Conservation (phyloP, 805 yeast species). For the Saturnispora halmiae region DNA sequence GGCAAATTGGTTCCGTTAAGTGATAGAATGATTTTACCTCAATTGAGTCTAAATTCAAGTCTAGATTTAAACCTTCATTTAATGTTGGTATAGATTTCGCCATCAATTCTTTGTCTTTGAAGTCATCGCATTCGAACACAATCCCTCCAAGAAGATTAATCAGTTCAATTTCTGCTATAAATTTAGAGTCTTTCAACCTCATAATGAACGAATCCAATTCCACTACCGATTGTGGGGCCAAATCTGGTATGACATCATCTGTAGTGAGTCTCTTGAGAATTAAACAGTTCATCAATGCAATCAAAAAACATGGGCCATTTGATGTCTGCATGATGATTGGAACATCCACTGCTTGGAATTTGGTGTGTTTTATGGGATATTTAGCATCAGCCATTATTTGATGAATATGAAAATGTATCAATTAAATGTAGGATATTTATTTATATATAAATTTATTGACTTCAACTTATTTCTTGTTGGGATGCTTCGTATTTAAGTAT, state of each 20-base stretch:
- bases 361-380: conserved; percentile 3
- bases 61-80: conserved; percentile 61
- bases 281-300: conserved; percentile 67
- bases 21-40: conserved; percentile 18
- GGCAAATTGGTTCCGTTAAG: conserved; percentile 16
- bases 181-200: conserved; percentile 4
- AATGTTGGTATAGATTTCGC: conserved; percentile 9
- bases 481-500: too few relatives aligned
- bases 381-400: not conserved
- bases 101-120: not conserved
- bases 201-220: not conserved
- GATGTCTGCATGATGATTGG: conserved; percentile 60
- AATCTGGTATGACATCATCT: not conserved
- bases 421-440: too few relatives aligned
- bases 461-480: too few relatives aligned
- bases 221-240: not conserved
- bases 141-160: conserved; percentile 1
- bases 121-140: conserved; percentile 3
- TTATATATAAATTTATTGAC: too few relatives aligned
- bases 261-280: not conserved
- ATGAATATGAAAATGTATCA: too few relatives aligned
- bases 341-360: not conserved
- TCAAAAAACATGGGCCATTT: conserved; percentile 84
- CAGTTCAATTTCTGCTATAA: not conserved
- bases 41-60: conserved; percentile 52